A percentile compares a stretch with the other conserved stretches of the same genome.
Conservation (phyloP, 768 basidiomycete genomes). For the Xerocomus potaroensis region DNA sequence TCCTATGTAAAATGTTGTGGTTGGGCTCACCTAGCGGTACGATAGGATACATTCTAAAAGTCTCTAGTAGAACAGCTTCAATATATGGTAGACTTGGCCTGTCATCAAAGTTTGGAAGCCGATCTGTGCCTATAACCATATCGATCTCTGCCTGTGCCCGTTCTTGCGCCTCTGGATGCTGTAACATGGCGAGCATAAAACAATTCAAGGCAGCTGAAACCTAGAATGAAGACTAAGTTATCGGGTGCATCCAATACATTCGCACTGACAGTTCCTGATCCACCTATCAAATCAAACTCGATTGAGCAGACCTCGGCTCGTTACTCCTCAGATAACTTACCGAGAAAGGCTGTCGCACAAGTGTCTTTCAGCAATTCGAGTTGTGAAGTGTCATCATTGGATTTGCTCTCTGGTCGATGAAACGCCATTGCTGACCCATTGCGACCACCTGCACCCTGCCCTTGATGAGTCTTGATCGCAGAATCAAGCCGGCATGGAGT, state of each 20-base stretch:
- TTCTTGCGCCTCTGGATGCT: constrained; percentile 27
- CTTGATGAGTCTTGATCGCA: not conserved
- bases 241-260: not conserved
- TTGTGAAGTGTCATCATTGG: not conserved
- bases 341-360: not conserved
- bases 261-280: constrained; percentile 17
- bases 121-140: constrained; percentile 23
- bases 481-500: not conserved
- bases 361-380: not conserved
- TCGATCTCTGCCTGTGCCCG: constrained; percentile 31
- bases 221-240: constrained; percentile 1
- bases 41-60: constrained; percentile 27
- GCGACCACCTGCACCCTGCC: constrained; percentile 12
- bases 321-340: not conserved
- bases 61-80: constrained; percentile 28
- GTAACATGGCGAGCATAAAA: constrained; percentile 34
- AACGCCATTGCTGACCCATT: constrained; percentile 10
- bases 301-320: not conserved
- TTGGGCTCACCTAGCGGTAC: constrained; percentile 20
- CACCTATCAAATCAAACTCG: constrained; percentile 7
- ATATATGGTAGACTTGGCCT: constrained; percentile 25
- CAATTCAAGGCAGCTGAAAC: constrained; percentile 8
- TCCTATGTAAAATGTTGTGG: no score
- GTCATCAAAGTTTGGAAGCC: constrained; percentile 27
- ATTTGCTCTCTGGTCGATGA: constrained; percentile 5